Evolutionary conservation across 371 early-diverging fungal species (phyloP).

Genomic region (Funneliformis caledonium): DNA sequence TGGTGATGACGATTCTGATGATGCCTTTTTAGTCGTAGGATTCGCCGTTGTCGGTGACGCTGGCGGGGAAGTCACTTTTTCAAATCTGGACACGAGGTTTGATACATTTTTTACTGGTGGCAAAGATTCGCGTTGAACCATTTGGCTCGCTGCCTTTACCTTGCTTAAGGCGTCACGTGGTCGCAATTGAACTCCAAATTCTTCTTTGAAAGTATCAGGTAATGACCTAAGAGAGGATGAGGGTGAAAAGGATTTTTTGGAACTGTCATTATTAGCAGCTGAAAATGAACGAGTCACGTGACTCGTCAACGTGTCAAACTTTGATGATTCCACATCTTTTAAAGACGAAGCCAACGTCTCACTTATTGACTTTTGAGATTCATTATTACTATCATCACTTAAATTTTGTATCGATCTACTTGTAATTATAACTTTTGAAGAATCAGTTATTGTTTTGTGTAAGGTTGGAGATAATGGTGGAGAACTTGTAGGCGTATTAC

Average conservation of each 20-base stretch:
- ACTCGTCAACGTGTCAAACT: neutral
- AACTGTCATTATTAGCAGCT: neutral
- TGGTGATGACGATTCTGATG: neutral
- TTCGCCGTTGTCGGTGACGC: constrained; percentile 1
- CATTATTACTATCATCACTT: neutral
- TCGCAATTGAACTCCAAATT: neutral
- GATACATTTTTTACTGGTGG: constrained; percentile 21
- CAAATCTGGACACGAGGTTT: constrained; percentile 8
- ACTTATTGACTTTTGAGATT: neutral
- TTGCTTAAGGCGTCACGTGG: neutral
- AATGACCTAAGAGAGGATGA: neutral
- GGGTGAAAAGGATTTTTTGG: neutral
- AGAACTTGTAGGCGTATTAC: neutral
- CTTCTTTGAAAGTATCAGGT: neutral
- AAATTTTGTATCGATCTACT: neutral
- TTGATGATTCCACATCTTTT: neutral
- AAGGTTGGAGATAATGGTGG: constrained; percentile 14
- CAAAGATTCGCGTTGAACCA: neutral
- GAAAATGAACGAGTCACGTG: neutral
- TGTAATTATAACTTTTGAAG: neutral
- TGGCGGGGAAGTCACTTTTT: constrained; percentile 4
- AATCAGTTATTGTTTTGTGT: neutral
- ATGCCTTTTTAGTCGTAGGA: neutral
- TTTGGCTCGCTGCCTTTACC: neutral
- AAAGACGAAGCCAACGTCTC: neutral